phyloP scores from a whole-genome alignment of 2,329 filamentous ascomycete genomes.

The Fusarium falciforme region DNA sequence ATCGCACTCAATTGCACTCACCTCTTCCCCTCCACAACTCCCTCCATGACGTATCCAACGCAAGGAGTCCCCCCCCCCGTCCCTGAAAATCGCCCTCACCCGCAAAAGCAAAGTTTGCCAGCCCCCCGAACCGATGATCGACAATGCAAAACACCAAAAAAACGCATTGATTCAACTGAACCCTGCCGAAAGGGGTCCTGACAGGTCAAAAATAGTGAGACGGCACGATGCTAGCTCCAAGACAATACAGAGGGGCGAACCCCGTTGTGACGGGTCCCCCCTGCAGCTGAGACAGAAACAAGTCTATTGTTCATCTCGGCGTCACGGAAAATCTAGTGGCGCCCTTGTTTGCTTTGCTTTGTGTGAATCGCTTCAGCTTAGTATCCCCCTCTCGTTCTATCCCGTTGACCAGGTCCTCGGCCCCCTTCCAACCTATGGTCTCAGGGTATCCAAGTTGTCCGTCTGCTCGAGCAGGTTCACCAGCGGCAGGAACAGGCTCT shows the following conservation, averaged over 20 bases:
- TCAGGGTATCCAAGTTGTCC: constrained; percentile 34
- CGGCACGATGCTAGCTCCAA: neutral
- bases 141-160: neutral
- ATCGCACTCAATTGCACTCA: neutral
- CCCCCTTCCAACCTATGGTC: neutral
- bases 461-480: constrained; percentile 45
- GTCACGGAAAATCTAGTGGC: neutral
- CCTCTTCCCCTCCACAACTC: neutral
- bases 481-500: constrained; percentile 49
- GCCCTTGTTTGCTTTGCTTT: neutral
- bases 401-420: neutral
- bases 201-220: neutral
- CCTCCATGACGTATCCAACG: neutral
- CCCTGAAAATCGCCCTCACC: neutral
- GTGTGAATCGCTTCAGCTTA: neutral
- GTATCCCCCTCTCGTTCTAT: neutral
- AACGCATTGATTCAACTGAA: neutral
- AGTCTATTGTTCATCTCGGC: neutral
- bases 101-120: neutral
- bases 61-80: neutral
- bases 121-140: neutral
- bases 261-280: neutral
- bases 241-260: neutral
- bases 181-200: neutral
- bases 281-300: neutral